Evolutionary conservation across 2,329 filamentous ascomycete species (phyloP).

Genomic region (Penicillium sp.): DNA sequence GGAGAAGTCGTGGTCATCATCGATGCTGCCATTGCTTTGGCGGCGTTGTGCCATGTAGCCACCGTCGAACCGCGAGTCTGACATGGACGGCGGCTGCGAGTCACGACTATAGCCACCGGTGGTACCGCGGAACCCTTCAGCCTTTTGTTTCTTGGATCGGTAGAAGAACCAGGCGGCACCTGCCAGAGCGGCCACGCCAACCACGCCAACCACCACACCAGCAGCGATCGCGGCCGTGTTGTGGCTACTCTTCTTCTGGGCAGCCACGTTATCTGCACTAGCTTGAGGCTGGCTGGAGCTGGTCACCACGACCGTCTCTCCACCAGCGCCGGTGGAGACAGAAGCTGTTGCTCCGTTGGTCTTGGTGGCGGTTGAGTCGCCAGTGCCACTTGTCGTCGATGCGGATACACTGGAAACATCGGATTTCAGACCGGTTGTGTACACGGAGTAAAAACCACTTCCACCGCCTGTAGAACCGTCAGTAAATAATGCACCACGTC

Average conservation of each 20-base stretch:
- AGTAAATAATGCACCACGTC: neutral
- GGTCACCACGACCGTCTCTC: constrained; percentile 38
- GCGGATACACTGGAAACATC: constrained; percentile 35
- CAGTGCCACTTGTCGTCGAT: constrained; percentile 19
- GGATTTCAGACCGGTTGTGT: constrained; percentile 49
- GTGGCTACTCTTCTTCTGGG: constrained; percentile 43
- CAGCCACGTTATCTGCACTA: constrained; percentile 1
- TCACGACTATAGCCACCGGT: constrained; percentile 72
- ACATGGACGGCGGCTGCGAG: constrained; percentile 65
- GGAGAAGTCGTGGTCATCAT: constrained; percentile 95
- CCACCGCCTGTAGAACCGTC: constrained; percentile 54
- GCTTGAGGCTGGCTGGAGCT: constrained; percentile 24
- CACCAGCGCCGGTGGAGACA: constrained; percentile 27
- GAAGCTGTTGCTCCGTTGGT: constrained; percentile 3
- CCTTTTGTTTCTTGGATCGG: constrained; percentile 70
- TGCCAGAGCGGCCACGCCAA: constrained; percentile 64
- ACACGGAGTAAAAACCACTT: constrained; percentile 50
- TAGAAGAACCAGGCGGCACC: constrained; percentile 72
- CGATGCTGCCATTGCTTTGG: constrained; percentile 92
- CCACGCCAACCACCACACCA: constrained; percentile 80
- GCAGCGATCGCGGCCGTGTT: constrained; percentile 83
- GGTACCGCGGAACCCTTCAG: constrained; percentile 81
- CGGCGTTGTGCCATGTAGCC: constrained; percentile 76
- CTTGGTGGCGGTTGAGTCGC: constrained; percentile 8
- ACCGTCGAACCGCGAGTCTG: constrained; percentile 82